Conservation (phyloP, 2,329 filamentous ascomycete genomes). For the Fusarium papillatum region DNA sequence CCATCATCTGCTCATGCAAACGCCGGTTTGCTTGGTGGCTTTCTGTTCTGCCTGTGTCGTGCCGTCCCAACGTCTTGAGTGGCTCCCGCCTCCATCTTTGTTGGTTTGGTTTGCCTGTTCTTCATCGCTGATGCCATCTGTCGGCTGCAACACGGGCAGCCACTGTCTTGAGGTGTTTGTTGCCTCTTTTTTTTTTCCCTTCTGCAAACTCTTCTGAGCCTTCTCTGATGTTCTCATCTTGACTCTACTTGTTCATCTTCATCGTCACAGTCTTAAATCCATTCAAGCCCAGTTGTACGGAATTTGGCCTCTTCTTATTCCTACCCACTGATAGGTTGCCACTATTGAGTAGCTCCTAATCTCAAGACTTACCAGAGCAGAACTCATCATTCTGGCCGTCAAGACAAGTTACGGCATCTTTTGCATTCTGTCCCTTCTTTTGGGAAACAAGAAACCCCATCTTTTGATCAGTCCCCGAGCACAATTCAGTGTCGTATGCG, state of each 20-base stretch:
- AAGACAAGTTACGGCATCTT: not conserved
- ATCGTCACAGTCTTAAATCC: not conserved
- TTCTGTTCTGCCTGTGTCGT: not conserved
- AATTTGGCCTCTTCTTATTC: not conserved
- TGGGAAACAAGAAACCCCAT: not conserved
- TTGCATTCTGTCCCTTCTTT: not conserved
- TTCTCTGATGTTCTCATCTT: not conserved
- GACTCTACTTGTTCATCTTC: not conserved
- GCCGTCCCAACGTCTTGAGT: not conserved
- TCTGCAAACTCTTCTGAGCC: not conserved
- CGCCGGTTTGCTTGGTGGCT: not conserved
- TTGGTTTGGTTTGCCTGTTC: not conserved
- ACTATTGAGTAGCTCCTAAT: not conserved
- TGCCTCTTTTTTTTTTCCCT: not conserved
- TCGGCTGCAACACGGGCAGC: constrained; percentile 7
- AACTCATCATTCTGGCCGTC: not conserved
- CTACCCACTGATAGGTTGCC: not conserved
- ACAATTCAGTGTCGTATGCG: not conserved
- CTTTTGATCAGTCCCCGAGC: not conserved
- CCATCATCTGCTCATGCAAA: not conserved
- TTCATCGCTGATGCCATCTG: constrained; percentile 11
- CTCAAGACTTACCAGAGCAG: not conserved
- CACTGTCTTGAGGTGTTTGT: constrained; percentile 10
- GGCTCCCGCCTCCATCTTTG: not conserved
- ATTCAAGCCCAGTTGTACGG: not conserved